A percentile compares a stretch with the other conserved stretches of the same genome.
Evolutionary conservation across 768 basidiomycete genomes (phyloP).

Genomic region (Suillus lakei): DNA sequence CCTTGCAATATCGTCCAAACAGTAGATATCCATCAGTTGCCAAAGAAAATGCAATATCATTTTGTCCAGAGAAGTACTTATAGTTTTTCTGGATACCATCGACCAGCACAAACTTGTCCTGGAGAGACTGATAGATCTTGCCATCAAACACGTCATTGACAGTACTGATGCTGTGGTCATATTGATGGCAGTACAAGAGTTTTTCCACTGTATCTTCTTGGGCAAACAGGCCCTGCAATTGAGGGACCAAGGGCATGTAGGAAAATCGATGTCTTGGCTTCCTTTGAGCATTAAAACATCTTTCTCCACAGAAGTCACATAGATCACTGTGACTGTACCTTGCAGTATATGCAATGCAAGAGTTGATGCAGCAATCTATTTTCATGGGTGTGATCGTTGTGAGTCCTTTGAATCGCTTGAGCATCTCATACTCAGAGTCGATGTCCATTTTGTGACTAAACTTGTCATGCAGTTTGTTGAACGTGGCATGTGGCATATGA

Average conservation of each 20-base stretch:
- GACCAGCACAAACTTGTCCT: conserved; percentile 27
- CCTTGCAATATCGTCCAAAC: conserved; percentile 32
- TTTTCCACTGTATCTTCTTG: conserved; percentile 25
- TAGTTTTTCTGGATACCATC: conserved; percentile 27
- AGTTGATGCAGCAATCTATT: conserved; percentile 4
- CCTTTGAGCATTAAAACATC: neutral
- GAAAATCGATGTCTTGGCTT: conserved; percentile 25
- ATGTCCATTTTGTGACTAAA: neutral
- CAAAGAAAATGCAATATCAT: conserved; percentile 48
- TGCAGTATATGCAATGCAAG: conserved; percentile 7
- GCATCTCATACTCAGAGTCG: neutral
- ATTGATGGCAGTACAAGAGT: conserved; percentile 25
- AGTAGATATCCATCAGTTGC: conserved; percentile 48
- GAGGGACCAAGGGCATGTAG: conserved; percentile 46
- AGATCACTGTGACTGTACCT: conserved; percentile 1
- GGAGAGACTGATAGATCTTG: conserved; percentile 34
- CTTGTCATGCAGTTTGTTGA: neutral
- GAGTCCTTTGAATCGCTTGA: neutral
- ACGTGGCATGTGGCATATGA: neutral
- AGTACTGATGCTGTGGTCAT: neutral
- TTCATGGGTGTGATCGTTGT: neutral
- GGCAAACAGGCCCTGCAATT: conserved; percentile 33
- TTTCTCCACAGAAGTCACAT: conserved; percentile 6
- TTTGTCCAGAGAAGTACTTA: conserved; percentile 39
- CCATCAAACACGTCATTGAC: conserved; percentile 39